Evolutionary conservation across 176 grass and related monocot genomes (phyloP).

Genomic region (Rhynchospora breviuscula): DNA sequence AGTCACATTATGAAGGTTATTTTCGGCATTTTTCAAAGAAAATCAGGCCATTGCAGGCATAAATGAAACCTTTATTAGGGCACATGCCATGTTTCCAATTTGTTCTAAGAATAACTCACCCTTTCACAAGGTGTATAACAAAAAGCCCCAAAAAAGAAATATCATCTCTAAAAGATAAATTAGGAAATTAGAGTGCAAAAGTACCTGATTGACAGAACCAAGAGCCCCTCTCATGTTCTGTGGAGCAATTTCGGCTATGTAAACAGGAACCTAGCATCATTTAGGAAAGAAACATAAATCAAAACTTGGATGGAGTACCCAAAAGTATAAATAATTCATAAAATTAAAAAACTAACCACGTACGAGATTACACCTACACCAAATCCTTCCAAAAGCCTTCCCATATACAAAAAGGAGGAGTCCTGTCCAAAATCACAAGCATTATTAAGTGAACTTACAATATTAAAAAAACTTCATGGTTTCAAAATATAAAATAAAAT

Average conservation of each 20-base stretch:
- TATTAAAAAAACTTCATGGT: no score
- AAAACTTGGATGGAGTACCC: background rate
- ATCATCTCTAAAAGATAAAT: background rate
- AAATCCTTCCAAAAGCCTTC: conserved; percentile 83
- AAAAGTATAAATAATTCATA: background rate
- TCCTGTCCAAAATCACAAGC: conserved; percentile 42
- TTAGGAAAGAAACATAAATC: conserved; percentile 16
- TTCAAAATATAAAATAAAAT: background rate
- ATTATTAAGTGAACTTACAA: background rate
- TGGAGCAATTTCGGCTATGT: conserved; percentile 91
- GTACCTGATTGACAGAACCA: conserved; percentile 81
- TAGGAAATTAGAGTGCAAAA: background rate
- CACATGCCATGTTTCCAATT: background rate
- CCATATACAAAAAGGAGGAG: conserved; percentile 90
- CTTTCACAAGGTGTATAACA: background rate
- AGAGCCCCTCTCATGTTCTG: conserved; percentile 94
- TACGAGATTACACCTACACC: conserved; percentile 95
- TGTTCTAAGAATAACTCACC: background rate
- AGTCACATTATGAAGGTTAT: background rate
- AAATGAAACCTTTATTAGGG: background rate
- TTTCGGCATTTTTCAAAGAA: background rate
- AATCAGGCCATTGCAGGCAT: background rate
- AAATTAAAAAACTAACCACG: conserved; percentile 23
- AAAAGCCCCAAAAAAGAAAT: background rate
- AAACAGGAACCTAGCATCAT: conserved; percentile 75